Conservation (phyloP, 495 filamentous ascomycete species). For the Hyaloscypha variabilis region DNA sequence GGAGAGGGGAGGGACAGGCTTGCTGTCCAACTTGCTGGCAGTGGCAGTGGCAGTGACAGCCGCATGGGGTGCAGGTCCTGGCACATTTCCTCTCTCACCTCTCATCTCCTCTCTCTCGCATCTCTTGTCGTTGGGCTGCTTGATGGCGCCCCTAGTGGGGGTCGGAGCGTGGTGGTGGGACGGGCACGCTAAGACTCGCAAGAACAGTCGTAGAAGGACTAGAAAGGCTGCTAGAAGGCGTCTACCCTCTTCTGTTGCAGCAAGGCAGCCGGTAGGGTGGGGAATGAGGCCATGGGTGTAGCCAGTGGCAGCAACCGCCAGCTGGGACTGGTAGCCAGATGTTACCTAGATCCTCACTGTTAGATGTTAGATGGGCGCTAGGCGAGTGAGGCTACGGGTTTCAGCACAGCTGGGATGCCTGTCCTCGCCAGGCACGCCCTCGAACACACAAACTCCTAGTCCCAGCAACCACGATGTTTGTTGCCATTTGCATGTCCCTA, state of each 20-base stretch:
- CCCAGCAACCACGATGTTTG: no score
- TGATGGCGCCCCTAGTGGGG: no score
- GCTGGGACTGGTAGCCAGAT: background rate
- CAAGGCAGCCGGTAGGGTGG: background rate
- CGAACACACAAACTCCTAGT: no score
- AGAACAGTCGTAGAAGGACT: background rate
- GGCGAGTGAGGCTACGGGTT: background rate
- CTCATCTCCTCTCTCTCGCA: no score
- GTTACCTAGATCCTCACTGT: no score
- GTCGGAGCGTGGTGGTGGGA: no score
- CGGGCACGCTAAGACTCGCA: constrained; percentile 9
- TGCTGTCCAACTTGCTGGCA: no score
- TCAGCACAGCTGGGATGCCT: background rate
- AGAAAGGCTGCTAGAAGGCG: background rate
- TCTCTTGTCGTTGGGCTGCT: no score
- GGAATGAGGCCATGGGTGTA: background rate
- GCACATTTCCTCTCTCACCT: no score
- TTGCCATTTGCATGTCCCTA: background rate
- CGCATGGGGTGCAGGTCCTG: no score
- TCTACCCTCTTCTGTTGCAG: background rate
- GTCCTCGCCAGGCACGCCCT: background rate
- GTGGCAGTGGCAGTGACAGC: no score
- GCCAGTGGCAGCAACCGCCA: background rate
- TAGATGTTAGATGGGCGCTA: no score
- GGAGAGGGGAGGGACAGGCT: background rate